Percentiles rank a stretch among this genome's conserved stretches.
Conservation (phyloP, 257 asterid species). For the Nicotiana tomentosiformis region DNA sequence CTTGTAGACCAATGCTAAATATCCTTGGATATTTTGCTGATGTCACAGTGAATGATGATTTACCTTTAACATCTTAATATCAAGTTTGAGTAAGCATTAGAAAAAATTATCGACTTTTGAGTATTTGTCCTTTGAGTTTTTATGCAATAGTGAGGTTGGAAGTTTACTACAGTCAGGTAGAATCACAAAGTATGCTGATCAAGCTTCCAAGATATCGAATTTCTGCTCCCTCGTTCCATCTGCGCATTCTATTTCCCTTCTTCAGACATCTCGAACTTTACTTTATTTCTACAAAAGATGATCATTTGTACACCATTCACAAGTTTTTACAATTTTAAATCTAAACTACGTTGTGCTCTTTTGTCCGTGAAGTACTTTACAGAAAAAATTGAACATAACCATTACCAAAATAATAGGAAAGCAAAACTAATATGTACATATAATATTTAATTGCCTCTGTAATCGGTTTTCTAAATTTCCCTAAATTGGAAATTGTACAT, state of each 20-base stretch:
- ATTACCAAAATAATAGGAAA: neutral
- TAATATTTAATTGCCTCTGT: too few relatives aligned
- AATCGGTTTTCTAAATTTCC: too few relatives aligned
- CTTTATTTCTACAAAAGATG: neutral
- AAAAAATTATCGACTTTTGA: neutral
- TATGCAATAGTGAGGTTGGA: neutral
- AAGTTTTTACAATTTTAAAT: neutral
- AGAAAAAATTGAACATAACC: neutral
- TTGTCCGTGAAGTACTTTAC: neutral
- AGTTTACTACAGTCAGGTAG: neutral
- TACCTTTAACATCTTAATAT: constrained; percentile 2
- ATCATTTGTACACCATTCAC: neutral
- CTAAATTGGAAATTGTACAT: too few relatives aligned
- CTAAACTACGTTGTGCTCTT: neutral
- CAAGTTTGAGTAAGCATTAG: neutral
- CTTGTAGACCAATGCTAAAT: neutral
- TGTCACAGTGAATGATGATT: neutral
- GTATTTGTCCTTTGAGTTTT: neutral
- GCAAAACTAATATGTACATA: neutral
- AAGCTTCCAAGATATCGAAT: neutral
- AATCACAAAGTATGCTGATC: neutral
- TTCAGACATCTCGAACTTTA: neutral
- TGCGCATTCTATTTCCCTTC: neutral
- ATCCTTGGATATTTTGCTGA: neutral
- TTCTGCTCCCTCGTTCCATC: neutral